Evolutionary conservation across 179 eudicot species (phyloP).

Genomic region (Beta macrorhiza): DNA sequence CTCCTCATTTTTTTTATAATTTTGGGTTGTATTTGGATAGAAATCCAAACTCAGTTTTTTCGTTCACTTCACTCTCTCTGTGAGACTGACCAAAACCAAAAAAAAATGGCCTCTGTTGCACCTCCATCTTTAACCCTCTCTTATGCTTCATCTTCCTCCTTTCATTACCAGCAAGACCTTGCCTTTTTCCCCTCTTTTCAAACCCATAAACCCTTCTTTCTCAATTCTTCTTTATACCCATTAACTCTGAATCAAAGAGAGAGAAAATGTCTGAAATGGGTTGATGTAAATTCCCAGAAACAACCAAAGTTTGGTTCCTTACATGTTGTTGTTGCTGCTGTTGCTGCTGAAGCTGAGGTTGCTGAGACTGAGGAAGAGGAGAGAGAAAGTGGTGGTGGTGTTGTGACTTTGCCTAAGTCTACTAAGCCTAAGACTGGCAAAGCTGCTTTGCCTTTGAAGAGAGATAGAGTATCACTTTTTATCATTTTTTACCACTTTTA

Average conservation of each 20-base stretch:
- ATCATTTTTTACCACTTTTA: background rate
- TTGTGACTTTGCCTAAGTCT: conserved; percentile 19
- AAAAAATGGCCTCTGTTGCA: conserved; percentile 35
- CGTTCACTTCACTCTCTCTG: background rate
- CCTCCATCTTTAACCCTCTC: conserved; percentile 36
- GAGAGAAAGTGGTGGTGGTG: conserved; percentile 27
- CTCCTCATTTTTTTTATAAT: background rate
- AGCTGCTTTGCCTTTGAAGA: conserved; percentile 78
- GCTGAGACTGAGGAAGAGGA: conserved; percentile 36
- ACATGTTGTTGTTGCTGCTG: conserved; percentile 41
- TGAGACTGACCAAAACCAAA: no score
- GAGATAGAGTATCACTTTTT: conserved; percentile 64
- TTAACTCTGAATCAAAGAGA: conserved; percentile 35
- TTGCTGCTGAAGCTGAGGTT: conserved; percentile 51
- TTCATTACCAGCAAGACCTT: conserved; percentile 31
- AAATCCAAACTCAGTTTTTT: background rate
- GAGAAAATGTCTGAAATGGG: conserved; percentile 28
- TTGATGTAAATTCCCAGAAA: conserved; percentile 21
- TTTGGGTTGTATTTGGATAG: background rate
- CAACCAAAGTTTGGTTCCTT: conserved; percentile 28
- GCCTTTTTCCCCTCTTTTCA: conserved; percentile 27
- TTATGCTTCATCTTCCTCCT: conserved; percentile 20
- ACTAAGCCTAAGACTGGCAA: conserved; percentile 80
- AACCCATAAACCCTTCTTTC: conserved; percentile 29
- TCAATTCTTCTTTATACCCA: conserved; percentile 36